Evolutionary conservation across 2,329 filamentous ascomycete genomes (phyloP).

Genomic region (Colletotrichum truncatum): DNA sequence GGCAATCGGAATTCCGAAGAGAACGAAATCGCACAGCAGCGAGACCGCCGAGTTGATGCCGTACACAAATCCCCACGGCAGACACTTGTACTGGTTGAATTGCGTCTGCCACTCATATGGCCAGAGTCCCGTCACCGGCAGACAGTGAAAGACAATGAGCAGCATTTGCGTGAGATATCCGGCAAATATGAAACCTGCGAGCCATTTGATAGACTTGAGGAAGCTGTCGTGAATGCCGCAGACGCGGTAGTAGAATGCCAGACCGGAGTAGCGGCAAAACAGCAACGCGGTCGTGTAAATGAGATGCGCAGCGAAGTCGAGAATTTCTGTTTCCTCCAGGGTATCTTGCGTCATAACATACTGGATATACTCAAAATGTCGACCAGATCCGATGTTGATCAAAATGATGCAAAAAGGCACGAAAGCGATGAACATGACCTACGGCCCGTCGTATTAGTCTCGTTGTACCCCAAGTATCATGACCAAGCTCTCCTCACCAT

Average conservation of each 20-base stretch:
- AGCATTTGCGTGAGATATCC: constrained; percentile 58
- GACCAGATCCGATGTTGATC: constrained; percentile 57
- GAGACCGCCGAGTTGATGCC: constrained; percentile 59
- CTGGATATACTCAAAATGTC: constrained; percentile 54
- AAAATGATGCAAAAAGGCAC: constrained; percentile 52
- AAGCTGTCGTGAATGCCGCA: constrained; percentile 48
- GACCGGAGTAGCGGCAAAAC: constrained; percentile 58
- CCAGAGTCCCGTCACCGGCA: constrained; percentile 59
- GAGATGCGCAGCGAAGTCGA: constrained; percentile 61
- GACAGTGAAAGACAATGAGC: constrained; percentile 60
- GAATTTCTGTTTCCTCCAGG: constrained; percentile 52
- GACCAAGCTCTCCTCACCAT: constrained; percentile 38
- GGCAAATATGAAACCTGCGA: constrained; percentile 47
- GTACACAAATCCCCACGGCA: constrained; percentile 61
- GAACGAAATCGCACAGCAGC: constrained; percentile 57
- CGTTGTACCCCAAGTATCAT: background rate
- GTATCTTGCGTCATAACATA: constrained; percentile 53
- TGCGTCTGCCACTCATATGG: constrained; percentile 58
- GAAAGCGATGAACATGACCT: constrained; percentile 48
- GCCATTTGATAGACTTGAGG: constrained; percentile 43
- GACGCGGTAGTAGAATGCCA: constrained; percentile 60
- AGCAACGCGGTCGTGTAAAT: constrained; percentile 60
- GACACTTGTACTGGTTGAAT: constrained; percentile 49
- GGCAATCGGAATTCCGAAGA: constrained; percentile 59
- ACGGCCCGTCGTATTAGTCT: background rate